These are phyloP conservation scores for Pythium grandisporangium DNA, from an alignment of 352 stramenopile species.

Conservation along the genomic window DNA sequence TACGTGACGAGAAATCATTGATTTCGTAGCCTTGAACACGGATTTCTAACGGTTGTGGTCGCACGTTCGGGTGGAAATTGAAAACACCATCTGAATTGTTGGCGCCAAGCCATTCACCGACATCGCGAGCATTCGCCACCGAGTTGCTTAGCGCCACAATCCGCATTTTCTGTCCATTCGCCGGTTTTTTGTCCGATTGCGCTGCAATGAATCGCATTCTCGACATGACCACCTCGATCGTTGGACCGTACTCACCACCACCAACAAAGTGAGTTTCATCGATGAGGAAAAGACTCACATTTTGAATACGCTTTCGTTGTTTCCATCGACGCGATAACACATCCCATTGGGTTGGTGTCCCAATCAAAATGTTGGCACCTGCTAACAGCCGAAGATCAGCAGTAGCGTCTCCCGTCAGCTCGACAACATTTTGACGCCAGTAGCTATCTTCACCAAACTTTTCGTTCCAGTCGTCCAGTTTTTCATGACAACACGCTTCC, in stretches of 20 bases:
- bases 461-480: constrained; percentile 72
- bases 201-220: constrained; percentile 97
- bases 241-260: constrained; percentile 77
- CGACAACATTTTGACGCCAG: constrained; percentile 80
- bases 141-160: constrained; percentile 95
- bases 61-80: constrained; percentile 94
- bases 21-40: constrained; percentile 97
- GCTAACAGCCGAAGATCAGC: constrained; percentile 91
- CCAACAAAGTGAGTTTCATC: constrained; percentile 98
- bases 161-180: constrained; percentile 47
- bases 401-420: constrained; percentile 92
- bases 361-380: constrained; percentile 89
- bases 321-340: constrained; percentile 95
- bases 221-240: constrained; percentile 97
- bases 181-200: constrained; percentile 70
- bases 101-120: constrained; percentile 98
- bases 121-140: constrained; percentile 95
- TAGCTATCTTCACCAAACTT: constrained; percentile 79
- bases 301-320: constrained; percentile 94
- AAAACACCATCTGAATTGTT: constrained; percentile 84
- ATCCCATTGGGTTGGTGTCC: constrained; percentile 94
- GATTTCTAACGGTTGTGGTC: constrained; percentile 96
- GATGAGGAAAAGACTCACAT: constrained; percentile 91
- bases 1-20: constrained; percentile 93
- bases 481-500: constrained; percentile 51